A percentile compares a stretch with the other conserved stretches of the same genome.
phyloP scores from a whole-genome alignment of 345 rosid genomes.

The Camelina hispida region DNA sequence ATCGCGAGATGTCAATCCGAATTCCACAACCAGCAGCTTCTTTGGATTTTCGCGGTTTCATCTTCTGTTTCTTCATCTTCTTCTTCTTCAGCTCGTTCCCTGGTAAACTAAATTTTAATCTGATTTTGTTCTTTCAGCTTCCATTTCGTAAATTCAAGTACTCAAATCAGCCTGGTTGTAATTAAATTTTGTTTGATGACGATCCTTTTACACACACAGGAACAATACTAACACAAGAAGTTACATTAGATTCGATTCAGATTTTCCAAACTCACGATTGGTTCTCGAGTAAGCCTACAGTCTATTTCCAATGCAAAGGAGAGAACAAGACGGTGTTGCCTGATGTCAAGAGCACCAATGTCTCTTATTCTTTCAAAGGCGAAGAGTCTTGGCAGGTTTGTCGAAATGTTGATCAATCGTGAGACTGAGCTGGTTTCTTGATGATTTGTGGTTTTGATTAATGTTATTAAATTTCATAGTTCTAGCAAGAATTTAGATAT shows the following conservation, averaged over 20 bases:
- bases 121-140: constrained; percentile 18
- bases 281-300: constrained; percentile 54
- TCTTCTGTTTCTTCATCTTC: constrained; percentile 31
- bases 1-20: constrained; percentile 42
- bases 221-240: constrained; percentile 50
- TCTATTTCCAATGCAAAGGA: constrained; percentile 70
- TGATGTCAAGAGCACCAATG: constrained; percentile 54
- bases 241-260: constrained; percentile 58
- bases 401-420: constrained; percentile 1
- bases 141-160: background rate
- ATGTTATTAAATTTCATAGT: background rate
- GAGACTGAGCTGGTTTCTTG: background rate
- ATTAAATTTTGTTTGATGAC: background rate
- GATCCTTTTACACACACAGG: constrained; percentile 39
- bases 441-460: background rate
- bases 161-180: background rate
- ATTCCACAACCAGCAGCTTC: background rate
- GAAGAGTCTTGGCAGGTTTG: constrained; percentile 86
- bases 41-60: constrained; percentile 26
- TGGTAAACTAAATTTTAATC: constrained; percentile 23
- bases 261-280: constrained; percentile 62
- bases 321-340: constrained; percentile 62
- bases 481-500: background rate
- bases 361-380: constrained; percentile 58
- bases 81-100: constrained; percentile 39